Conservation (phyloP, 352 stramenopile species). For the Globisporangium cystogenes region DNA sequence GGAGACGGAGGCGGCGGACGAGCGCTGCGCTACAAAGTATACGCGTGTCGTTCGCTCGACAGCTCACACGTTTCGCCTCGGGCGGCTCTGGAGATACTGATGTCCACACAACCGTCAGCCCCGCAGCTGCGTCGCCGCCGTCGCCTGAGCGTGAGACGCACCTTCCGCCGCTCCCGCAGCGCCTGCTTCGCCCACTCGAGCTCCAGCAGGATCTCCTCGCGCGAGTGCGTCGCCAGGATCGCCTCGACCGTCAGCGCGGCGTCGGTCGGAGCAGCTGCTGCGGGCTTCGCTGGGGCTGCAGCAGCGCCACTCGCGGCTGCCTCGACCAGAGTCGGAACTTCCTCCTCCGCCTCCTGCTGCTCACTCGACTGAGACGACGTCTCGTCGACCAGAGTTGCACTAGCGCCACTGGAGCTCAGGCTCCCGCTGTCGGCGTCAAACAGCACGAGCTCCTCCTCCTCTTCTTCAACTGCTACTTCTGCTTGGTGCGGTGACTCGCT, state of each 20-base stretch:
- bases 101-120: background rate
- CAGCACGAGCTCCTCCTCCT: background rate
- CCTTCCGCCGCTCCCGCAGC: slow-evolving; percentile 39
- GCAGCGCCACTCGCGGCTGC: background rate
- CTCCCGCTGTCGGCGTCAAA: background rate
- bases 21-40: background rate
- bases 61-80: slow-evolving; percentile 13
- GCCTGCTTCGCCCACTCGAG: slow-evolving; percentile 46
- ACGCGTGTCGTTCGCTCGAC: no score
- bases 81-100: slow-evolving; percentile 28
- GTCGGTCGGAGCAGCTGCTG: background rate
- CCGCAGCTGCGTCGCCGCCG: background rate
- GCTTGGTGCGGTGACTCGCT: slow-evolving; percentile 3
- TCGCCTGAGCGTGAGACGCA: slow-evolving; percentile 15
- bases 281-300: background rate
- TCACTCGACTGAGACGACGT: background rate
- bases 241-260: slow-evolving; percentile 16
- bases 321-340: background rate
- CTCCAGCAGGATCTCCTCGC: slow-evolving; percentile 43
- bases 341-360: background rate
- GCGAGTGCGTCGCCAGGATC: slow-evolving; percentile 44
- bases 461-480: slow-evolving; percentile 15
- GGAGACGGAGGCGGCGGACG: no score
- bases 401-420: no score
- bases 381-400: background rate